Percentiles rank a stretch among this genome's conserved stretches.
These are phyloP conservation scores for Podila horticola DNA, from an alignment of 192 early-diverging fungal genomes.

Conservation along the genomic window DNA sequence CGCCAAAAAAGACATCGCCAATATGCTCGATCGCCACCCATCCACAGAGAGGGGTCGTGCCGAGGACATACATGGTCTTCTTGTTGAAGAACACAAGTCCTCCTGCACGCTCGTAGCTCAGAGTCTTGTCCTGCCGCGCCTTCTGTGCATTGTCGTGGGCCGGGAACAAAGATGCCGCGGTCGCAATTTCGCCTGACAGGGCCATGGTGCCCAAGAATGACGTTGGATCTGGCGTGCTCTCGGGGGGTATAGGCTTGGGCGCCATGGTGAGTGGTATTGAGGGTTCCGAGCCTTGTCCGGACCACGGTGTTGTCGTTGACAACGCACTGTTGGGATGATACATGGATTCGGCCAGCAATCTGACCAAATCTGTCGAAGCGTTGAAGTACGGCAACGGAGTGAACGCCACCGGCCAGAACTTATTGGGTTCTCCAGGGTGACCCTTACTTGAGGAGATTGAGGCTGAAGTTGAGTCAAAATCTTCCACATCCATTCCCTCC, in stretches of 20 bases:
- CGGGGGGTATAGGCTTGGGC: too few species aligned
- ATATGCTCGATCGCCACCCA: conserved; percentile 61
- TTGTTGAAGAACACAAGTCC: conserved; percentile 66
- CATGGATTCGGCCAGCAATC: conserved; percentile 46
- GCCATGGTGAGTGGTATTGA: too few species aligned
- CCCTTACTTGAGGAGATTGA: background rate
- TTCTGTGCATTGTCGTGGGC: conserved; percentile 36
- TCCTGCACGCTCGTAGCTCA: conserved; percentile 47
- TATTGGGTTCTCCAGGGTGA: background rate
- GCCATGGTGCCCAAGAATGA: conserved; percentile 29
- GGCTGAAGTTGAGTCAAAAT: background rate
- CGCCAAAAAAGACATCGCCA: conserved; percentile 51
- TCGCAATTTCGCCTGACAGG: conserved; percentile 41
- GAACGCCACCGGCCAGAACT: conserved; percentile 46
- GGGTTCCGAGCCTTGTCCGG: background rate
- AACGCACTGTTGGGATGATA: conserved; percentile 5
- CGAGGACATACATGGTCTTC: conserved; percentile 61
- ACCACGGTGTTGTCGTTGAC: background rate
- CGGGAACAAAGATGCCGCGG: conserved; percentile 41
- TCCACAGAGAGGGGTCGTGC: conserved; percentile 63
- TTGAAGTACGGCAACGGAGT: conserved; percentile 50
- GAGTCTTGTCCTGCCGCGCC: conserved; percentile 31
- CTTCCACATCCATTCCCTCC: conserved; percentile 32
- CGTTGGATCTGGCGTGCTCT: background rate
- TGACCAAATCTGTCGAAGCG: conserved; percentile 37